Conservation (phyloP, 768 basidiomycete species). For the Thelephora aurantiotincta region DNA sequence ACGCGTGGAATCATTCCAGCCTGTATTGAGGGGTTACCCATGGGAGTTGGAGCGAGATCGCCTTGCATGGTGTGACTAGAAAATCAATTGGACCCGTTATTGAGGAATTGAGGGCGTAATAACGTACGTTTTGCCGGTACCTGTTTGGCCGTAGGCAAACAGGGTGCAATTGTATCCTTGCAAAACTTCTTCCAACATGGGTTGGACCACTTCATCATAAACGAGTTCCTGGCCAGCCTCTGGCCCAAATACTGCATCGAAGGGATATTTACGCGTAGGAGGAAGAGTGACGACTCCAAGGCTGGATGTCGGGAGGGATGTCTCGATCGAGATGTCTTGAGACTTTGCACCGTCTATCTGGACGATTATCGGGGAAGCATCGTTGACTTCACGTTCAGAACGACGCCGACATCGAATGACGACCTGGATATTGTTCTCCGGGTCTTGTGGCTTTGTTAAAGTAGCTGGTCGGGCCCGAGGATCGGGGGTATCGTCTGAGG, state of each 20-base stretch:
- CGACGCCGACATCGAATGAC: conserved; percentile 81
- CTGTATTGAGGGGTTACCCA: conserved; percentile 77
- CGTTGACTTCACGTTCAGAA: conserved; percentile 72
- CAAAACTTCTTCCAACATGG: conserved; percentile 89
- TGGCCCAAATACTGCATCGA: conserved; percentile 92
- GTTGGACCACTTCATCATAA: conserved; percentile 86
- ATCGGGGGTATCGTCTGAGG: not conserved
- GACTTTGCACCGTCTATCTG: conserved; percentile 62
- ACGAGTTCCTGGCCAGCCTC: conserved; percentile 93
- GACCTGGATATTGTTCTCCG: conserved; percentile 84
- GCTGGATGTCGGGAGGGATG: conserved; percentile 50
- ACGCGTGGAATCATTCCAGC: conserved; percentile 96
- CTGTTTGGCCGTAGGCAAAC: conserved; percentile 97
- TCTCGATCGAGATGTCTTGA: conserved; percentile 71
- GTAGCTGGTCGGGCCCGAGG: not conserved
- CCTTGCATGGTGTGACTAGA: conserved; percentile 93
- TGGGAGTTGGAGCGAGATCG: conserved; percentile 66
- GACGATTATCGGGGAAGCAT: conserved; percentile 81
- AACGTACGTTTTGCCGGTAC: conserved; percentile 92
- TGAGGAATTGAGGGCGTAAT: conserved; percentile 2
- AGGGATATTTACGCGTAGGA: conserved; percentile 78
- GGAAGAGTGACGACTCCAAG: conserved; percentile 65
- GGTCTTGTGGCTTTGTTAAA: conserved; percentile 17
- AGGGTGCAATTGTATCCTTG: conserved; percentile 94
- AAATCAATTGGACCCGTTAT: not conserved